Evolutionary conservation across 306 rosid species (phyloP).

Genomic region (Alnus rubra): DNA sequence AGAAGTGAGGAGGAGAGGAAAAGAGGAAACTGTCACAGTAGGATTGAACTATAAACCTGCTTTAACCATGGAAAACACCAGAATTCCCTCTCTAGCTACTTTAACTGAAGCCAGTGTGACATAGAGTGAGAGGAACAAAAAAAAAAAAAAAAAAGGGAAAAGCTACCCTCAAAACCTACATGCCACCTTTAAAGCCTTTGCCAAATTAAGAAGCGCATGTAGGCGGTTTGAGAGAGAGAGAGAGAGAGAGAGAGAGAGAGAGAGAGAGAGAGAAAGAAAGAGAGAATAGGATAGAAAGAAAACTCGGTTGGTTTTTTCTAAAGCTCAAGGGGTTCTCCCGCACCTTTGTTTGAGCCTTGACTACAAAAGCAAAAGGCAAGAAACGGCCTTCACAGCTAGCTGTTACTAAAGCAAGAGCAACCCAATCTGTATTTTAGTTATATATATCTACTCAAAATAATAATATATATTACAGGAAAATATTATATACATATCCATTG

Average conservation of each 20-base stretch:
- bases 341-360: constrained; percentile 77
- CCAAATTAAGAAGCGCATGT: constrained; percentile 48
- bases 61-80: constrained; percentile 59
- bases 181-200: constrained; percentile 56
- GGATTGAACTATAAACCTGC: constrained; percentile 63
- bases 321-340: constrained; percentile 34
- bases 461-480: too few species aligned
- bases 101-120: constrained; percentile 60
- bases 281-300: constrained; percentile 8
- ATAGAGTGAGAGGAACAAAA: background rate
- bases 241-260: constrained; percentile 10
- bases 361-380: constrained; percentile 83
- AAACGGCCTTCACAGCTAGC: constrained; percentile 72
- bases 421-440: constrained; percentile 23
- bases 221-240: constrained; percentile 49
- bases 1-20: constrained; percentile 19
- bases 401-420: constrained; percentile 41
- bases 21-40: constrained; percentile 48
- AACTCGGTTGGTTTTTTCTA: constrained; percentile 30
- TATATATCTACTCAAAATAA: background rate
- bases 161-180: constrained; percentile 47
- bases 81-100: constrained; percentile 51
- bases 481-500: background rate
- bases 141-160: constrained; percentile 45
- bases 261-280: background rate